Base-by-base conservation (phyloP, 2,329 filamentous ascomycete species). In the Atkinsonella texensis region DNA sequence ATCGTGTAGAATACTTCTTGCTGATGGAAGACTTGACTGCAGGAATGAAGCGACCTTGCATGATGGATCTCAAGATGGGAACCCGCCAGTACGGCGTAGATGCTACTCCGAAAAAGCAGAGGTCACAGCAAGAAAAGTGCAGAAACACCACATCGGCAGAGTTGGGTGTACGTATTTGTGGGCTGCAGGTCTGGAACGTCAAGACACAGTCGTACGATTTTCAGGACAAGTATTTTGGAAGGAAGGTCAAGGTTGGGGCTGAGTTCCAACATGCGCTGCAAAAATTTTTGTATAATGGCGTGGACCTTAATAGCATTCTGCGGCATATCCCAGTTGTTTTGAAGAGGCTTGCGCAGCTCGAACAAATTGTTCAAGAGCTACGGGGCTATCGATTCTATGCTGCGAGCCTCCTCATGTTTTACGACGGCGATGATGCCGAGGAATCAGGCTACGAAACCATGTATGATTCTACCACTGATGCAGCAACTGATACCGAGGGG, bases 41-140 rank as follows among this genome's bases (percentile, higher is more conserved):
- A 2, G 91, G 91, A 35, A 97, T 98, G 93, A 90, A 89, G 64
- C 83, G 87, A 48, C 93, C 93, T 5, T 97, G 93, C 68, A 95
- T 98, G 54, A 85, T 98, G 67, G 93, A 98, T 64, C 74, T 98
- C 55, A 98, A 98, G 66, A 98, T 98, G 93, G 93, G 93, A 18
- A 98, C 93, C 8, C 84, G 93, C 2, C 93, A 98, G 64, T 97
- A 96, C 65, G 93, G 93, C 8, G 82, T 97, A 12, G 90, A 97
- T 59, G 93, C 93, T 2, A 83, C 79, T 50, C 83, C 89, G 43
- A 95, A 95, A 73, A 98, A 98, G 68, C 87, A 90, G 62, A 83
- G 85, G 54, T 97, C 93, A 0, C 93, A 98, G 67, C 82, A 88
- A 53, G 84, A 88, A 59, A 98, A 98, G 68, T 97, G 93, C 67